Conservation (phyloP, 2,329 filamentous ascomycete species). For the Diaporthe destruens region DNA sequence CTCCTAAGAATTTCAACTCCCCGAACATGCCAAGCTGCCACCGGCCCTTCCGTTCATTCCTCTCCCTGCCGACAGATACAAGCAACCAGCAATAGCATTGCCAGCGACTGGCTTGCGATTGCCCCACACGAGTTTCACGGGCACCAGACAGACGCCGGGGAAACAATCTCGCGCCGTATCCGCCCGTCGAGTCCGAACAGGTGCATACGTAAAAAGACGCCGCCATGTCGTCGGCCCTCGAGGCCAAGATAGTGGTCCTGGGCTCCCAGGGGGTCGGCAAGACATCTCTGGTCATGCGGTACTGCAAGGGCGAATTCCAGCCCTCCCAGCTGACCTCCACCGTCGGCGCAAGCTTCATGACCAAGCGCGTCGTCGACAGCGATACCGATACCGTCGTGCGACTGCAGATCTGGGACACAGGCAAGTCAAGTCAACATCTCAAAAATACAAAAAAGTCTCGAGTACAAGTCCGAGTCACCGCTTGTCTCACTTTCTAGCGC, state of each 20-base stretch:
- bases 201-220: constrained; percentile 6
- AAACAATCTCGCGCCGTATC: background rate
- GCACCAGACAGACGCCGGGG: background rate
- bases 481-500: constrained; percentile 9
- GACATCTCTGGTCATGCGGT: constrained; percentile 82
- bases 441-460: background rate
- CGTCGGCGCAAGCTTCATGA: constrained; percentile 84
- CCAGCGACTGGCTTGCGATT: background rate
- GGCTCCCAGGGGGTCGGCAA: constrained; percentile 85
- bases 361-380: constrained; percentile 83
- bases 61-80: background rate
- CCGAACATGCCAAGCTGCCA: constrained; percentile 31
- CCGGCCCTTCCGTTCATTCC: constrained; percentile 27
- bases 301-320: constrained; percentile 78
- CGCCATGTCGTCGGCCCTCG: constrained; percentile 68
- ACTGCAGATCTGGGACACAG: constrained; percentile 97
- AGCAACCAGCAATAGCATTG: constrained; percentile 13
- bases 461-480: constrained; percentile 9
- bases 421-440: constrained; percentile 51
- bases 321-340: constrained; percentile 75
- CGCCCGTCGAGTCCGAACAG: background rate
- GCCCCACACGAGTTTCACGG: background rate
- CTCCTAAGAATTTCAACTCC: constrained; percentile 13
- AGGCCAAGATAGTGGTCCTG: constrained; percentile 85
- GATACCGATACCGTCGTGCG: constrained; percentile 89